Evolutionary conservation across 116 monocot genomes (phyloP).

Genomic region (Iris pallida): DNA sequence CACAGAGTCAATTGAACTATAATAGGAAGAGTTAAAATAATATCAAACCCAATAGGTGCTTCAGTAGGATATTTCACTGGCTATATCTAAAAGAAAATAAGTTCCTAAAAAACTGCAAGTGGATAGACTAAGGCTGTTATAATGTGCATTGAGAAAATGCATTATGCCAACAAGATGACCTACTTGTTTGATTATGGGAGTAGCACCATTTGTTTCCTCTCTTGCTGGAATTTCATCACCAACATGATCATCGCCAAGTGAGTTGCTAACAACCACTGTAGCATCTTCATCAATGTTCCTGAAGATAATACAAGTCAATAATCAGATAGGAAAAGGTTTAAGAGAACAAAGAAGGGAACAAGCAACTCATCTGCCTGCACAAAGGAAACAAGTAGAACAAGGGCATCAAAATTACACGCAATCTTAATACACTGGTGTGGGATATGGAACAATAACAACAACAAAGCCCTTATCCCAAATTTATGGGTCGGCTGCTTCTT

Average conservation of each 20-base stretch:
- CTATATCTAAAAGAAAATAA: neutral
- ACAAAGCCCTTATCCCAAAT: no score
- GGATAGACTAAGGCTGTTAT: neutral
- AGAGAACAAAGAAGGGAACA: no score
- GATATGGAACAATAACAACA: no score
- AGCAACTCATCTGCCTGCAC: no score
- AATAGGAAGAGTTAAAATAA: constrained; percentile 4
- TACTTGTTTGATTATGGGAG: constrained; percentile 33
- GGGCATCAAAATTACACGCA: no score
- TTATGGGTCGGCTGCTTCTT: no score
- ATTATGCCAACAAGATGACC: neutral
- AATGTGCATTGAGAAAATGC: neutral
- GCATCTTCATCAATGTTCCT: constrained; percentile 13
- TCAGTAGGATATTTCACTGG: neutral
- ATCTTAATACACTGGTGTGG: no score
- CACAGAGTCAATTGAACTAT: neutral
- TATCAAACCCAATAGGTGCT: neutral
- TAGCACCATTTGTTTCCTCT: constrained; percentile 27
- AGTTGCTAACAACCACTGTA: constrained; percentile 28
- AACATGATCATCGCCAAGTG: constrained; percentile 25
- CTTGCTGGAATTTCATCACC: constrained; percentile 20
- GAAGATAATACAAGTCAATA: constrained; percentile 1
- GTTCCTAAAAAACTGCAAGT: neutral
- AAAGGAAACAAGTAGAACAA: no score
- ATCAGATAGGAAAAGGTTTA: neutral